These are phyloP conservation scores for Spencermartinsiella ligniputridi DNA, from an alignment of 1,139 yeast species.

Conservation along the genomic window DNA sequence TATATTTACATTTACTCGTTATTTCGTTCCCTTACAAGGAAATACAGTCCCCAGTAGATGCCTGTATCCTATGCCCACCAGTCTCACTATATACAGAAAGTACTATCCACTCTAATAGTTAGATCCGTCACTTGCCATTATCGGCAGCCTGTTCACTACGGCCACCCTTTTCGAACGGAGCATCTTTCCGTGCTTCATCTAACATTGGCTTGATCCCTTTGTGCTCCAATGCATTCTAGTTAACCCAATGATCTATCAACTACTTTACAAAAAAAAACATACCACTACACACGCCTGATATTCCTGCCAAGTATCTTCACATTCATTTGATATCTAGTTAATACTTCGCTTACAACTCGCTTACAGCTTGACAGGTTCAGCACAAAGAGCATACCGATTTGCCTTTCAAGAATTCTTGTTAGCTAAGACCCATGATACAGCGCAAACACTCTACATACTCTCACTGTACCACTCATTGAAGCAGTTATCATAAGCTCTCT, in stretches of 20 bases:
- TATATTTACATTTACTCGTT: no score
- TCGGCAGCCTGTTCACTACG: slow-evolving; percentile 26
- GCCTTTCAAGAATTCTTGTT: slow-evolving; percentile 59
- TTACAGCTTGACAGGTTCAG: not conserved
- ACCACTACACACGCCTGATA: slow-evolving; percentile 82
- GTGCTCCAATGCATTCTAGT: slow-evolving; percentile 51
- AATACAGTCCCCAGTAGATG: no score
- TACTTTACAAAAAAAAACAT: slow-evolving; percentile 22
- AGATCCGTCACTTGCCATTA: not conserved
- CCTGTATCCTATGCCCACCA: no score
- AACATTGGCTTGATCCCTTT: slow-evolving; percentile 79
- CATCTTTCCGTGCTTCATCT: slow-evolving; percentile 87
- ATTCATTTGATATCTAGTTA: slow-evolving; percentile 66
- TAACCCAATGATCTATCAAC: no score
- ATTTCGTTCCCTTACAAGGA: no score
- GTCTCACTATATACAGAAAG: not conserved
- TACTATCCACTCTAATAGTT: not conserved
- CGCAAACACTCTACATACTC: slow-evolving; percentile 36
- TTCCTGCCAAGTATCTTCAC: slow-evolving; percentile 82
- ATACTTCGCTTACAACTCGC: no score
- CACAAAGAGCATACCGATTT: slow-evolving; percentile 37
- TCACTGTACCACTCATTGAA: slow-evolving; percentile 96
- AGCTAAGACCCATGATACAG: no score
- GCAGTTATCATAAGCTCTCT: slow-evolving; percentile 83
- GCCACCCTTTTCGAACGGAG: slow-evolving; percentile 76